Base-by-base conservation (phyloP, 2,329 filamentous ascomycete genomes). In the Aspergillus texensis region DNA sequence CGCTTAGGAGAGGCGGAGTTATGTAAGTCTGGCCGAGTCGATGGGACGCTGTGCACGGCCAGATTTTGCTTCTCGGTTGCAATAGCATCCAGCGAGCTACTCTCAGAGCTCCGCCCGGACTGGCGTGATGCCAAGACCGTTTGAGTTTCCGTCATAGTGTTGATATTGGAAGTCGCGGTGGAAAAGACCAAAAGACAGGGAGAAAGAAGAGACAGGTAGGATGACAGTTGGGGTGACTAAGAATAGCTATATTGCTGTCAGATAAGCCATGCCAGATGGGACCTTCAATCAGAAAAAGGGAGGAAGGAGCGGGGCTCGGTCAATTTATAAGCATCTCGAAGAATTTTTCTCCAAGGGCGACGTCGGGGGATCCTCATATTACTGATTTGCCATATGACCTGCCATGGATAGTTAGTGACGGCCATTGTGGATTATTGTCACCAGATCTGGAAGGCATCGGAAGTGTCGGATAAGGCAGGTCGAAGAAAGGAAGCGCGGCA, bases 1-100 rank as follows among this genome's bases (percentile, higher is more conserved):
- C 83, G 79, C 65, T 83, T 83, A 4, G 83, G 76, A 3, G 80
- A 80, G 9, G 78, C 82, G 2, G 82, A 79, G 21, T 81, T 81
- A 66, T 83, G 79, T 14, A 80, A 71, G 34, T 77, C 68, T 4
- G 68, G 65, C 24, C 64, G 34, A 19, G 54, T 52, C 10, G 64
- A 55, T 24, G 58, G 54, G 26, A 62, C 34, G 28, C 52, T 57
- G 43, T 60, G 26, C 3, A 60, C 43, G 10, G 67, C 63, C 24
- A 72, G 41, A 60, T 69, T 72, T 45, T 68, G 66, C 62, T 73
- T 73, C 58, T 71, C 71, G 34, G 62, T 61, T 16, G 65, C 66
- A 57, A 71, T 64, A 45, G 62, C 70, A 60, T 73, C 71, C 56
- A 72, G 57, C 1, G 71, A 73, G 68, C 71, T 71, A 48, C 69